These are phyloP conservation scores for Ceratopteris richardii DNA, from an alignment of 75 land plant species.

Conservation along the genomic window DNA sequence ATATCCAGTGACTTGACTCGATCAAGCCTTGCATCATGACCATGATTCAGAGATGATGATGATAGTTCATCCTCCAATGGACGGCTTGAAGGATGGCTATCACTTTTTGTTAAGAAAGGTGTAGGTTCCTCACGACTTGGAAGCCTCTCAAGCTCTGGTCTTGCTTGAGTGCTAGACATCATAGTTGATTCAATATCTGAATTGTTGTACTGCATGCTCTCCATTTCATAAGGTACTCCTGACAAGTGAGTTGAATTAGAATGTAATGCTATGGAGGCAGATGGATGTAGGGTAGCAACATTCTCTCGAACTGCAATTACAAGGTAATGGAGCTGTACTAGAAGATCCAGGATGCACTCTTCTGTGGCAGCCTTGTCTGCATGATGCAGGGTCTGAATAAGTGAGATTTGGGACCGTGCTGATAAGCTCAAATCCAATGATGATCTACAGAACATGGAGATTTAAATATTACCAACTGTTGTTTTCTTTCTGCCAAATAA, in stretches of 20 bases:
- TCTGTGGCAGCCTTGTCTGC: constrained; percentile 74
- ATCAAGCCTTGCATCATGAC: constrained; percentile 46
- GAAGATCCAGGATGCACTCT: constrained; percentile 62
- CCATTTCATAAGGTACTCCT: too few species aligned
- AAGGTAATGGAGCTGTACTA: constrained; percentile 73
- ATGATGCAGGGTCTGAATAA: constrained; percentile 80
- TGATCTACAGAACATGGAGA: constrained; percentile 32
- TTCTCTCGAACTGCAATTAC: constrained; percentile 42
- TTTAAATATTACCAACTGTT: too few species aligned
- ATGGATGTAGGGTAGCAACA: constrained; percentile 25
- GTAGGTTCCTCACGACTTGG: constrained; percentile 26
- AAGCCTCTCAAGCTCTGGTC: constrained; percentile 25
- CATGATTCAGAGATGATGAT: not conserved
- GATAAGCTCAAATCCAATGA: constrained; percentile 48
- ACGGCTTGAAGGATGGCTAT: not conserved
- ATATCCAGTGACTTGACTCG: constrained; percentile 61
- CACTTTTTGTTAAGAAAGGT: not conserved
- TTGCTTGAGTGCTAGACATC: constrained; percentile 49
- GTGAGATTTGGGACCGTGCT: constrained; percentile 45
- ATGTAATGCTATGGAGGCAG: too few species aligned
- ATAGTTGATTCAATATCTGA: not conserved
- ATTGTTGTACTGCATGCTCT: too few species aligned
- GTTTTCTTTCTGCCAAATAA: not conserved
- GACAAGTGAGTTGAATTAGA: too few species aligned
- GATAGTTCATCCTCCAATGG: not conserved